Conservation (phyloP, 345 rosid genomes). For the Raphanus sativus region DNA sequence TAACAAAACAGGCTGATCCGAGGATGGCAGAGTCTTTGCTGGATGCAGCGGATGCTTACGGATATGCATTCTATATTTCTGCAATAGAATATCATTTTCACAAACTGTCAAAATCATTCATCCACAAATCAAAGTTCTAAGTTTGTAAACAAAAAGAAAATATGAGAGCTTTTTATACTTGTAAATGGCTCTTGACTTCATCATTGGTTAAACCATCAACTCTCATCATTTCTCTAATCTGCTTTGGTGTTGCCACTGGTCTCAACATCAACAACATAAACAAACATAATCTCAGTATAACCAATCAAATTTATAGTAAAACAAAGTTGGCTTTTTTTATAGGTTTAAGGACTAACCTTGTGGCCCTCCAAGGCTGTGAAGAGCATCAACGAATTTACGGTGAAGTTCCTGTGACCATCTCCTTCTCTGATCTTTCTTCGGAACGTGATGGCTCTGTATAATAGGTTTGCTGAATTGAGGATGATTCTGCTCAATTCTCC, state of each 20-base stretch:
- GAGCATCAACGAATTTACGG: constrained; percentile 64
- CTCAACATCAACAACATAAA: constrained; percentile 30
- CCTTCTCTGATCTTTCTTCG: constrained; percentile 63
- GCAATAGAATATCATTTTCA: constrained; percentile 20
- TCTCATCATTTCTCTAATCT: constrained; percentile 70
- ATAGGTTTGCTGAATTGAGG: constrained; percentile 17
- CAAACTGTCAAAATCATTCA: constrained; percentile 7
- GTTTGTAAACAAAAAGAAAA: neutral
- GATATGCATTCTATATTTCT: constrained; percentile 84
- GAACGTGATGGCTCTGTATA: constrained; percentile 36
- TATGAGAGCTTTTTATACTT: constrained; percentile 44
- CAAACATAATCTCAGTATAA: constrained; percentile 26
- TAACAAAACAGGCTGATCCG: constrained; percentile 22
- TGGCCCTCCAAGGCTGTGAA: constrained; percentile 48
- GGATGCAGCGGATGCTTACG: constrained; percentile 42
- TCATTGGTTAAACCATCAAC: constrained; percentile 88
- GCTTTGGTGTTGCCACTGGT: constrained; percentile 81
- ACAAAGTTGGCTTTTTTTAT: neutral
- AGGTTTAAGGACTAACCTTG: constrained; percentile 7
- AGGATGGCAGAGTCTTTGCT: constrained; percentile 36
- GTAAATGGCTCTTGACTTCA: constrained; percentile 92
- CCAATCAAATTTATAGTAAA: neutral
- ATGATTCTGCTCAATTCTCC: constrained; percentile 30
- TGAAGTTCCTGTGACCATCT: constrained; percentile 87
- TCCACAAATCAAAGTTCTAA: neutral